A percentile compares a stretch with the other conserved stretches of the same genome.
phyloP scores from a whole-genome alignment of 2,329 filamentous ascomycete species.

The Orbilia blumenaviensis region DNA sequence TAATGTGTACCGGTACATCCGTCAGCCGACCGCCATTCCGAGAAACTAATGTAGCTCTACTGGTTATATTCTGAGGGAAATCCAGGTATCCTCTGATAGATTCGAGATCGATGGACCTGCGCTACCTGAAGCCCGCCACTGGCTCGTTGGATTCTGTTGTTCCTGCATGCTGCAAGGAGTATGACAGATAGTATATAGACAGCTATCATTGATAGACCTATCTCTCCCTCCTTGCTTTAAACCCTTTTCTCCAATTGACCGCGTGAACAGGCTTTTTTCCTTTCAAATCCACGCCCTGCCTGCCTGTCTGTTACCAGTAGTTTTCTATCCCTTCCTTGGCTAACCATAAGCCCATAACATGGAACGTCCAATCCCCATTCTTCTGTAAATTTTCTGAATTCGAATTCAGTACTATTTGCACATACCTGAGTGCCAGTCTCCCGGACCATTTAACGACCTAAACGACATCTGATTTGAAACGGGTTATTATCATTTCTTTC shows the following conservation, averaged over 20 bases:
- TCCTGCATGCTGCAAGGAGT: constrained; percentile 47
- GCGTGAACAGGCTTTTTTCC: neutral
- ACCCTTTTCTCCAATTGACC: neutral
- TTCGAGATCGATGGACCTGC: constrained; percentile 18
- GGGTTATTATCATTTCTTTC: neutral
- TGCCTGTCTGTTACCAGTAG: neutral
- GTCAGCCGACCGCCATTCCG: constrained; percentile 42
- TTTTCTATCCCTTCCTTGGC: constrained; percentile 24
- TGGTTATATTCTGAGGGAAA: constrained; percentile 11
- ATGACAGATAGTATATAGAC: constrained; percentile 1
- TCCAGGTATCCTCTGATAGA: constrained; percentile 15
- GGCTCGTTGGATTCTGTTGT: constrained; percentile 13
- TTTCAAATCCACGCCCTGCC: neutral
- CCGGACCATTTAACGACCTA: neutral
- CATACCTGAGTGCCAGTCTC: constrained; percentile 27
- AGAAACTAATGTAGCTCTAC: constrained; percentile 35
- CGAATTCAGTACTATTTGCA: constrained; percentile 18
- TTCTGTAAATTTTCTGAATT: constrained; percentile 42
- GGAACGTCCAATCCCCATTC: constrained; percentile 48
- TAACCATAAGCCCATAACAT: constrained; percentile 32
- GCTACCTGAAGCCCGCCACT: constrained; percentile 37
- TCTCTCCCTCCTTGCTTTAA: constrained; percentile 11
- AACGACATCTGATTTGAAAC: neutral
- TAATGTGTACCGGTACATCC: constrained; percentile 30
- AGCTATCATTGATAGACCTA: constrained; percentile 28